Conservation (phyloP, 192 early-diverging fungal species). For the Backusella morwellensis region DNA sequence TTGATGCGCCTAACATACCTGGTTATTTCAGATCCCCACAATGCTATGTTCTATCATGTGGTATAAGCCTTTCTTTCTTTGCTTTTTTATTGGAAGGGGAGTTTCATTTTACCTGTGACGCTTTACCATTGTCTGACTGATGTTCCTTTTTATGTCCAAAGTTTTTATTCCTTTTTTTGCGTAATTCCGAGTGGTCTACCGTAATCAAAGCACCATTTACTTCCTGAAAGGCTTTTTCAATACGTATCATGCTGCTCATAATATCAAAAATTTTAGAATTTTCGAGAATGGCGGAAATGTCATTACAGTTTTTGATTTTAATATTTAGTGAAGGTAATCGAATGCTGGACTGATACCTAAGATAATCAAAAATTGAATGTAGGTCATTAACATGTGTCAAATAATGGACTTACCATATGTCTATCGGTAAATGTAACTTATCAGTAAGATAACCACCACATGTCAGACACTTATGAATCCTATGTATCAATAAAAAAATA, state of each 20-base stretch:
- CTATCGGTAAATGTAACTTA: not conserved
- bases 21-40: not conserved
- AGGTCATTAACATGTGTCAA: too few relatives aligned
- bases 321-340: not conserved
- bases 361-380: too few relatives aligned
- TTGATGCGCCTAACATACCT: not conserved
- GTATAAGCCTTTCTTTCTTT: not conserved
- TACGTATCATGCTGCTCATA: not conserved
- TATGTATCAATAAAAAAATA: not conserved
- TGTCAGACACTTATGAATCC: not conserved
- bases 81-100: not conserved
- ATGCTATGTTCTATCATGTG: not conserved
- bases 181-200: not conserved
- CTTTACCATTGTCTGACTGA: not conserved
- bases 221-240: conserved; percentile 3
- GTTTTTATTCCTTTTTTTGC: not conserved
- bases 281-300: not conserved
- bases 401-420: conserved; percentile 9
- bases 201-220: not conserved
- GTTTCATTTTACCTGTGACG: conserved; percentile 19
- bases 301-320: conserved; percentile 6
- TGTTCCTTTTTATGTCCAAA: not conserved
- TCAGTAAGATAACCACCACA: not conserved
- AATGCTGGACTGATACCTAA: conserved; percentile 12
- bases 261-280: not conserved